These are phyloP conservation scores for Hygrophorus russula DNA, from an alignment of 768 basidiomycete species.

Conservation along the genomic window DNA sequence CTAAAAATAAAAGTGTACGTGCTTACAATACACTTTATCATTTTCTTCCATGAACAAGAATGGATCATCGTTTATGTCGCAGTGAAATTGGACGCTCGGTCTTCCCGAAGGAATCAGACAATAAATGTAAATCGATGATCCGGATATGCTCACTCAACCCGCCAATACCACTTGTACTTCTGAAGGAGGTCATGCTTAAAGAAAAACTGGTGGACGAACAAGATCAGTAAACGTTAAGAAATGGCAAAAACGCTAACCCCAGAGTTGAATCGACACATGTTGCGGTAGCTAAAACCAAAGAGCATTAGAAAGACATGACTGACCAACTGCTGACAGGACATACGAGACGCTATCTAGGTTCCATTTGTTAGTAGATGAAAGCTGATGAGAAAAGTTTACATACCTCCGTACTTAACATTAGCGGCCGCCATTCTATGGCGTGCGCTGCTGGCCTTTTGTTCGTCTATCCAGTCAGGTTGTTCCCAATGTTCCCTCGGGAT, in stretches of 20 bases:
- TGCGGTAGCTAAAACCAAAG: constrained; percentile 43
- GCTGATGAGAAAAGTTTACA: constrained; percentile 7
- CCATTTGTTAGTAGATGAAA: background rate
- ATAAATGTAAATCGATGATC: background rate
- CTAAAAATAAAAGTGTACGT: background rate
- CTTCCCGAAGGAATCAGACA: constrained; percentile 24
- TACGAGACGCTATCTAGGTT: constrained; percentile 20
- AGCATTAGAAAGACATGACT: background rate
- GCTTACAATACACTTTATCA: constrained; percentile 55
- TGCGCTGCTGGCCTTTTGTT: constrained; percentile 43
- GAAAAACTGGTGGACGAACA: constrained; percentile 42
- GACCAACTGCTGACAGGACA: constrained; percentile 5
- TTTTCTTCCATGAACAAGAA: constrained; percentile 67
- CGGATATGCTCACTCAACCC: constrained; percentile 25
- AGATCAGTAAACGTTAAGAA: background rate
- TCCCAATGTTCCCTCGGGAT: constrained; percentile 65
- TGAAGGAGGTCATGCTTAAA: constrained; percentile 59
- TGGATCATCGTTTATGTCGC: constrained; percentile 57
- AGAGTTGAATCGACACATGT: constrained; percentile 71
- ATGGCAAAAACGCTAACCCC: constrained; percentile 29
- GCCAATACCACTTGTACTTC: constrained; percentile 72
- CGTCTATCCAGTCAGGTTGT: constrained; percentile 73
- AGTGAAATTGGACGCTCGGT: constrained; percentile 67
- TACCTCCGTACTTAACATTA: constrained; percentile 33
- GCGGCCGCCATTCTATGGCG: constrained; percentile 51